Evolutionary conservation across 2,329 filamentous ascomycete genomes (phyloP).

Genomic region (Aureobasidium namibiae): DNA sequence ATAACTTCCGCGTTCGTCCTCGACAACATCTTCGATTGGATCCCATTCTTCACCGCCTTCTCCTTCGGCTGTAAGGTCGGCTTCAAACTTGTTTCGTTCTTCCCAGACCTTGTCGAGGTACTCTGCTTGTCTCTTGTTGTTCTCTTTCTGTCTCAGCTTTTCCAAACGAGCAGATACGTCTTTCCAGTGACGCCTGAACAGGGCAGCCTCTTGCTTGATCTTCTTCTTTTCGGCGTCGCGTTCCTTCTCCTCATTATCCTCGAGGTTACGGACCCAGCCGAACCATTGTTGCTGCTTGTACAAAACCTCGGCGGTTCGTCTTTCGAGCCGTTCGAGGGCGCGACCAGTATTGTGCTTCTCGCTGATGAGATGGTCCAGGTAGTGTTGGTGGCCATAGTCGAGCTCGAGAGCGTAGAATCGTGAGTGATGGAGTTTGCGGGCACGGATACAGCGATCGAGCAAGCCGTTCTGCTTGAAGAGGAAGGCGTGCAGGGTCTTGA

Average conservation of each 20-base stretch:
- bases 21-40: slow-evolving; percentile 40
- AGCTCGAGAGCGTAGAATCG: slow-evolving; percentile 36
- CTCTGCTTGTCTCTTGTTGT: slow-evolving; percentile 35
- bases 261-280: slow-evolving; percentile 27
- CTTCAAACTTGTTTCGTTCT: slow-evolving; percentile 30
- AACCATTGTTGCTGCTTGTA: slow-evolving; percentile 42
- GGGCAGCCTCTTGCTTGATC: slow-evolving; percentile 39
- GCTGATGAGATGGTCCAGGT: slow-evolving; percentile 30
- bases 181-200: slow-evolving; percentile 42
- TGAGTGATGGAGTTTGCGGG: slow-evolving; percentile 34
- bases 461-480: slow-evolving; percentile 32
- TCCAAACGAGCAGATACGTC: slow-evolving; percentile 34
- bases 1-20: slow-evolving; percentile 38
- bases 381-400: slow-evolving; percentile 38
- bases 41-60: slow-evolving; percentile 38
- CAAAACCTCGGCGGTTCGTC: slow-evolving; percentile 35
- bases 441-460: slow-evolving; percentile 34
- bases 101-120: slow-evolving; percentile 37
- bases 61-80: slow-evolving; percentile 20
- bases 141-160: slow-evolving; percentile 29
- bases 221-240: slow-evolving; percentile 44
- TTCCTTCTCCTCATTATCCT: slow-evolving; percentile 37
- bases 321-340: slow-evolving; percentile 37
- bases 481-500: slow-evolving; percentile 34
- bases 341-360: slow-evolving; percentile 30